Evolutionary conservation across 805 yeast species (phyloP).

Genomic region (Candida takata): DNA sequence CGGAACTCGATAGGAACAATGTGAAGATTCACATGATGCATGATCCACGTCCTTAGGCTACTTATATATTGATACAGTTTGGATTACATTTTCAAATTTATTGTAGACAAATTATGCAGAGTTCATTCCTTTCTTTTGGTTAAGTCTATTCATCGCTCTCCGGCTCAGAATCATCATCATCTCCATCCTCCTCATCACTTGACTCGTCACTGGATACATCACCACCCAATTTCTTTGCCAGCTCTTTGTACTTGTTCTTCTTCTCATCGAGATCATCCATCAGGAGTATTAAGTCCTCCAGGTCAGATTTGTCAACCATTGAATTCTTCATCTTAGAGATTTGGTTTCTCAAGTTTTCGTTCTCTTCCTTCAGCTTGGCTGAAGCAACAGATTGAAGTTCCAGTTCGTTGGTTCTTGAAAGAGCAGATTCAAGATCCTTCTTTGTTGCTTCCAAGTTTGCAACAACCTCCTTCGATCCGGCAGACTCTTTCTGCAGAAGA

Average conservation of each 20-base stretch:
- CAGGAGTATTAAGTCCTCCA: constrained; percentile 71
- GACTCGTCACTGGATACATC: constrained; percentile 68
- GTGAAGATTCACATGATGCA: constrained; percentile 60
- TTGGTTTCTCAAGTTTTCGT: neutral
- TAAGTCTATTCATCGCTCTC: no score
- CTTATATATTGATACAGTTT: no score
- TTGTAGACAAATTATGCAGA: no score
- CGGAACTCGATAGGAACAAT: constrained; percentile 53
- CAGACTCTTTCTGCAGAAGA: no score
- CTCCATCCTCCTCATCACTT: constrained; percentile 57
- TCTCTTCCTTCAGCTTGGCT: constrained; percentile 7
- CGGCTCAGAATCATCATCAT: constrained; percentile 30
- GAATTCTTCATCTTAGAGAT: constrained; percentile 6
- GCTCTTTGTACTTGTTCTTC: constrained; percentile 47
- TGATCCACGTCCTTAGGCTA: constrained; percentile 27
- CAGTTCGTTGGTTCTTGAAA: no score
- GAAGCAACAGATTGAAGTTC: neutral
- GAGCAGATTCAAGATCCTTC: no score
- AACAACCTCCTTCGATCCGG: no score
- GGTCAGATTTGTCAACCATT: constrained; percentile 42
- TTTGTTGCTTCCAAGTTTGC: no score
- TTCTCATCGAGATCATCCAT: constrained; percentile 73
- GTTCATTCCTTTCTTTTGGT: no score
- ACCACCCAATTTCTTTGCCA: constrained; percentile 45
- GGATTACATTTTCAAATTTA: no score